phyloP scores from a whole-genome alignment of 208 protist genomes.

The Trypanosoma avium region DNA sequence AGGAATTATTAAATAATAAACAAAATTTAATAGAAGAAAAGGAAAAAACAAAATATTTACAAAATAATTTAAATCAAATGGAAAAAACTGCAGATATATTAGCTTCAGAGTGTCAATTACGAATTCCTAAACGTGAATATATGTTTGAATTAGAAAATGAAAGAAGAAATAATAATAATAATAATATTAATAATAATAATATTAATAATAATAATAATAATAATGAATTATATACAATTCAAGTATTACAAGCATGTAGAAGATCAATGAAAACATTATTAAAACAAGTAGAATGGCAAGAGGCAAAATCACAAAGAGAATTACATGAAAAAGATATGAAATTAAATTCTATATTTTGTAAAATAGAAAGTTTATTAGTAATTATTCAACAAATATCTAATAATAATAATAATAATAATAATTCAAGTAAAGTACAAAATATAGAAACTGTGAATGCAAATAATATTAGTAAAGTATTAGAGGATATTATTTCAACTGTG shows the following conservation, averaged over 20 bases:
- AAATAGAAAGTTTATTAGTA: not conserved
- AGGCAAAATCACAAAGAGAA: constrained; percentile 1
- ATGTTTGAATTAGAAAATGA: too few species aligned
- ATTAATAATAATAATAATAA: not conserved
- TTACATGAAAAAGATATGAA: not conserved
- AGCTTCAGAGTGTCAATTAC: constrained; percentile 7
- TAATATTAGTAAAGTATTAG: constrained; percentile 9
- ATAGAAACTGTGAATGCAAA: not conserved
- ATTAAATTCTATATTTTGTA: not conserved
- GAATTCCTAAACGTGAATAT: not conserved
- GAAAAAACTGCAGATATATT: constrained; percentile 4
- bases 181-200: not conserved
- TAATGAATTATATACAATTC: constrained; percentile 1
- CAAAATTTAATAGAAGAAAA: not conserved
- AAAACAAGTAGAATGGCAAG: constrained; percentile 15
- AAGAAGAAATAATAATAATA: not conserved
- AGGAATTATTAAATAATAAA: not conserved
- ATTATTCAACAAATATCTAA: not conserved
- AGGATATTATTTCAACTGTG: constrained; percentile 1
- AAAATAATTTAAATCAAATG: not conserved
- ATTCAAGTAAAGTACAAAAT: too few species aligned
- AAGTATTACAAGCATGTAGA: constrained; percentile 8
- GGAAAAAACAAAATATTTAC: not conserved
- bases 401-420: too few species aligned
- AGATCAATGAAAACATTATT: not conserved